Evolutionary conservation across 1,284 basidiomycete species (phyloP), one percentile per base, ranked within the genome.

Genomic region (Ceratobasidium sp.): DNA sequence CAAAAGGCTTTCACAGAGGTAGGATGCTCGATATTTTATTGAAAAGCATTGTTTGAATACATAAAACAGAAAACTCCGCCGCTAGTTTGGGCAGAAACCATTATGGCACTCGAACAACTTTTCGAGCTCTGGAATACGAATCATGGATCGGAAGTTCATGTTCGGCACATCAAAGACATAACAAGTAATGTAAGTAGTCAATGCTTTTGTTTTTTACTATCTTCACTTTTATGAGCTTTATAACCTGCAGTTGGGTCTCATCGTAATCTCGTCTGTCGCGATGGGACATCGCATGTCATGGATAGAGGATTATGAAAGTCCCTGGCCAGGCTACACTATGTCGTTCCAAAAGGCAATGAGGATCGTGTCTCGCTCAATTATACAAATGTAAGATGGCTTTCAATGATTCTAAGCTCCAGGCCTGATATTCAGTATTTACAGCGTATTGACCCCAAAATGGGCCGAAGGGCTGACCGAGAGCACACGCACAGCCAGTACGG

Each of bases 1-100:
- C 32, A 58, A 14, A 64, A 46, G 0, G 65, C 72, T 2, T 73
- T 73, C 30, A 48, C 64, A 30, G 65, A 73, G 50, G 32, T 46
- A n/a, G 39, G 70, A 36, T 10, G 39, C n/a, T n/a, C n/a, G n/a
- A n/a, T n/a, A n/a, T n/a, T n/a, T n/a, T n/a, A n/a, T n/a, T n/a
- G n/a, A n/a, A n/a, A n/a, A n/a, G n/a, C n/a, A n/a, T n/a, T n/a
- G n/a, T n/a, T n/a, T n/a, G n/a, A n/a, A n/a, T n/a, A n/a, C n/a
- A n/a, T n/a, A n/a, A n/a, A n/a, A n/a, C n/a, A n/a, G 64, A 39
- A 55, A 67, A 41, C 50, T 14, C 36, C 39, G n/a, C 16, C 12
- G 23, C 48, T 67, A 1, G 64, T 67, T 18, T 67, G 64, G 50
- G 34, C 48, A 18, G 64, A 67, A 26, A 67, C 64, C 4, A 52